Conservation (phyloP, 2,329 filamentous ascomycete species). For the Colletotrichum sp. region DNA sequence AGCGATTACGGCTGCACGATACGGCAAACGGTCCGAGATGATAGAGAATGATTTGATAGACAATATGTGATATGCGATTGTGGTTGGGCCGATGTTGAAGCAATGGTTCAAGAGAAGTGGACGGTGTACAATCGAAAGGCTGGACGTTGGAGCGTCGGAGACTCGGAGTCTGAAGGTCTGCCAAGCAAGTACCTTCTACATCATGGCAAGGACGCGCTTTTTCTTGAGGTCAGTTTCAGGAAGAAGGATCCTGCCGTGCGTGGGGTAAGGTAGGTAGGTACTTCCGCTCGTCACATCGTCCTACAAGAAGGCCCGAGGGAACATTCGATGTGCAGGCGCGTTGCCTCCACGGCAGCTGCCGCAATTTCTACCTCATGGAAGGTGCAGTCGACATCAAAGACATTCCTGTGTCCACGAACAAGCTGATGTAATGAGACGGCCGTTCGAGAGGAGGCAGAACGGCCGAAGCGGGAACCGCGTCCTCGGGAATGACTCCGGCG, state of each 20-base stretch:
- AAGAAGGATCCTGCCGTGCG: background rate
- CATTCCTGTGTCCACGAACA: background rate
- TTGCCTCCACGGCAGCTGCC: background rate
- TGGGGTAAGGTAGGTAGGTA: background rate
- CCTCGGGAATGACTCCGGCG: background rate
- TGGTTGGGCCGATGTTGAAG: background rate
- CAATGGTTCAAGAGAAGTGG: background rate
- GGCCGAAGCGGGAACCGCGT: background rate
- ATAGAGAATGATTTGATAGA: background rate
- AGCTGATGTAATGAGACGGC: background rate
- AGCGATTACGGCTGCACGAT: background rate
- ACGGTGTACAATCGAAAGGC: background rate
- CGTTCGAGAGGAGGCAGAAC: fast-evolving
- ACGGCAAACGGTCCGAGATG: fast-evolving
- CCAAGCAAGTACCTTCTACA: background rate
- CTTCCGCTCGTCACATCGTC: background rate
- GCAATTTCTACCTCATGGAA: background rate
- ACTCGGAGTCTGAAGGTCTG: background rate
- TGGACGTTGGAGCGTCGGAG: background rate
- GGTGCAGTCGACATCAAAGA: background rate
- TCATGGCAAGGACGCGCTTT: background rate
- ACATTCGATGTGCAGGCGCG: background rate
- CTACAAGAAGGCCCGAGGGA: background rate
- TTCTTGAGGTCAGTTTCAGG: background rate
- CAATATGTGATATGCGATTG: background rate